phyloP scores from a whole-genome alignment of 1,284 basidiomycete species.

The Cutaneotrichosporon cavernicola region DNA sequence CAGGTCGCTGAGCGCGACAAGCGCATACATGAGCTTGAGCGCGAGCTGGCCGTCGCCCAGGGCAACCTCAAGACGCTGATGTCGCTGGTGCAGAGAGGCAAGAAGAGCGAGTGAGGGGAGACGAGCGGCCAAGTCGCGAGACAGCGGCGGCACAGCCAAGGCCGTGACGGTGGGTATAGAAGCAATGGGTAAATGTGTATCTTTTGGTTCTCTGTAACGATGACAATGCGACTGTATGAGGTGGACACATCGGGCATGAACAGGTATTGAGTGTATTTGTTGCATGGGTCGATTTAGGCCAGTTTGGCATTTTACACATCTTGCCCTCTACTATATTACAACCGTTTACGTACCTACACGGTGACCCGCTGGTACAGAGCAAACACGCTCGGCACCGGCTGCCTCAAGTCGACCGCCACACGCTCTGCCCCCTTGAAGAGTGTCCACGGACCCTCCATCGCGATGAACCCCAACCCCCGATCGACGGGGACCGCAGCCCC shows the following conservation, averaged over 20 bases:
- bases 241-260: no score
- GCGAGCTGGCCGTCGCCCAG: conserved; percentile 21
- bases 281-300: no score
- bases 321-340: background rate
- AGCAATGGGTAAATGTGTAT: no score
- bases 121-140: no score
- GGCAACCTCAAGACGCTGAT: conserved; percentile 21
- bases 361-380: background rate
- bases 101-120: background rate
- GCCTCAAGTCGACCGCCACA: background rate
- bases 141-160: no score
- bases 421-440: background rate
- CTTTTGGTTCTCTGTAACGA: no score
- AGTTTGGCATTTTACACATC: no score
- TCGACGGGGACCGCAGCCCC: background rate
- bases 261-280: no score
- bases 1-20: conserved; percentile 22
- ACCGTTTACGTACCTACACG: background rate
- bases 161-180: no score
- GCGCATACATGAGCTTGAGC: conserved; percentile 19
- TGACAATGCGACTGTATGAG: no score
- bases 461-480: background rate
- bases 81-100: conserved; percentile 5
- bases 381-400: conserved; percentile 1
- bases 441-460: background rate